Evolutionary conservation across 768 basidiomycete species (phyloP).

Genomic region (Russula abietina): DNA sequence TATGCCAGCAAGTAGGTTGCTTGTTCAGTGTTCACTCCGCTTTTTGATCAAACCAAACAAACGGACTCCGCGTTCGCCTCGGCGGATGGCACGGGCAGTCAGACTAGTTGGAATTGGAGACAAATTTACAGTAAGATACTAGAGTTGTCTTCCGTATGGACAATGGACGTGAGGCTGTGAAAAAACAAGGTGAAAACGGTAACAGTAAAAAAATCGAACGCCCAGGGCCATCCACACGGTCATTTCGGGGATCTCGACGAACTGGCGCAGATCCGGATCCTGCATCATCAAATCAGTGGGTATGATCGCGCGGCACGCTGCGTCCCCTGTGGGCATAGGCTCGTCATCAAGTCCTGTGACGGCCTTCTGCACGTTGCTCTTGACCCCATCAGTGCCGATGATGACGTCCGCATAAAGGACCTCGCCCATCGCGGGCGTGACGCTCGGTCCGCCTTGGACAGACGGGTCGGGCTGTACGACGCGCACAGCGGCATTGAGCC

Average conservation of each 20-base stretch:
- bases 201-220: too few relatives aligned
- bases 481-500: constrained; percentile 33
- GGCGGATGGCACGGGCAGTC: too few relatives aligned
- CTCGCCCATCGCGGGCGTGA: constrained; percentile 35
- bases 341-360: constrained; percentile 43
- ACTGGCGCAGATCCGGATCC: constrained; percentile 45
- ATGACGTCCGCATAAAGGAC: constrained; percentile 36
- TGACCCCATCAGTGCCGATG: constrained; percentile 40
- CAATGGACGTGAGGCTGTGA: too few relatives aligned
- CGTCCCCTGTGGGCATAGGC: constrained; percentile 50
- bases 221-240: constrained; percentile 54
- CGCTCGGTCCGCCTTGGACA: constrained; percentile 26
- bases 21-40: too few relatives aligned
- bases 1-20: too few relatives aligned
- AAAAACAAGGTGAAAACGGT: too few relatives aligned
- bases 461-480: constrained; percentile 30
- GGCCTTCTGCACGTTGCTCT: constrained; percentile 45
- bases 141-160: too few relatives aligned
- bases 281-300: constrained; percentile 39
- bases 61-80: too few relatives aligned
- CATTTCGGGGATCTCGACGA: constrained; percentile 49
- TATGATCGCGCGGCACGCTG: constrained; percentile 53
- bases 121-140: too few relatives aligned
- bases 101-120: too few relatives aligned
- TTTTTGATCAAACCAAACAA: too few relatives aligned